Evolutionary conservation across 495 filamentous ascomycete species (phyloP).

Genomic region (Aspergillus mulundensis): DNA sequence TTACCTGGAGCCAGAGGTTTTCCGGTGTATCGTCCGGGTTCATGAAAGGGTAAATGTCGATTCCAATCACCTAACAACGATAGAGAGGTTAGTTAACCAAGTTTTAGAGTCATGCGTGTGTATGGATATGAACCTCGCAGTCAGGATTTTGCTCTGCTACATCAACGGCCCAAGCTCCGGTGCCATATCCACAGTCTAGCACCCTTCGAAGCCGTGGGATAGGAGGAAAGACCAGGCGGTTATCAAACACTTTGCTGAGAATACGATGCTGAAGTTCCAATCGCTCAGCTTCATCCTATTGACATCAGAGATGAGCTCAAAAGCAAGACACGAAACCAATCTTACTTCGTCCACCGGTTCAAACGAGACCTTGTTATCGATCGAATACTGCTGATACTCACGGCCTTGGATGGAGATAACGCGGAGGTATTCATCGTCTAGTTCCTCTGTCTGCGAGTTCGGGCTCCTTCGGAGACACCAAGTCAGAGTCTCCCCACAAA

Average conservation of each 20-base stretch:
- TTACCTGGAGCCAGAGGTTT: conserved; percentile 68
- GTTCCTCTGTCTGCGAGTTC: conserved; percentile 46
- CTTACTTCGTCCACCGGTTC: conserved; percentile 82
- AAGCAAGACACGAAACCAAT: not conserved
- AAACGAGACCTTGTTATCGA: conserved; percentile 71
- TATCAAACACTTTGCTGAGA: conserved; percentile 69
- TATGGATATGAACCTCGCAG: conserved; percentile 62
- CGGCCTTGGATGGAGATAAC: conserved; percentile 64
- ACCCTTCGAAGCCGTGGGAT: conserved; percentile 59
- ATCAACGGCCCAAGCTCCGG: conserved; percentile 58
- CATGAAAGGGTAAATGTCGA: conserved; percentile 76
- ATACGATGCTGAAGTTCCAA: conserved; percentile 67
- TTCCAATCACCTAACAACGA: conserved; percentile 63
- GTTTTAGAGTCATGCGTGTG: not conserved
- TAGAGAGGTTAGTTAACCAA: conserved; percentile 16
- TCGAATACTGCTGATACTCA: conserved; percentile 67
- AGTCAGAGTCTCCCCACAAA: conserved; percentile 14
- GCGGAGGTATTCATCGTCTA: conserved; percentile 59
- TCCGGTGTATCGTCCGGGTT: conserved; percentile 62
- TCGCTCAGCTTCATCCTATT: conserved; percentile 76
- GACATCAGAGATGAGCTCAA: conserved; percentile 14
- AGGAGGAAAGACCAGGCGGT: conserved; percentile 75
- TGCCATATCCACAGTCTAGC: conserved; percentile 74
- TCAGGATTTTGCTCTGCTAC: conserved; percentile 63
- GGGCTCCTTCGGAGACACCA: conserved; percentile 36